phyloP scores from a whole-genome alignment of 345 rosid genomes.

The Rubroshorea leprosula region DNA sequence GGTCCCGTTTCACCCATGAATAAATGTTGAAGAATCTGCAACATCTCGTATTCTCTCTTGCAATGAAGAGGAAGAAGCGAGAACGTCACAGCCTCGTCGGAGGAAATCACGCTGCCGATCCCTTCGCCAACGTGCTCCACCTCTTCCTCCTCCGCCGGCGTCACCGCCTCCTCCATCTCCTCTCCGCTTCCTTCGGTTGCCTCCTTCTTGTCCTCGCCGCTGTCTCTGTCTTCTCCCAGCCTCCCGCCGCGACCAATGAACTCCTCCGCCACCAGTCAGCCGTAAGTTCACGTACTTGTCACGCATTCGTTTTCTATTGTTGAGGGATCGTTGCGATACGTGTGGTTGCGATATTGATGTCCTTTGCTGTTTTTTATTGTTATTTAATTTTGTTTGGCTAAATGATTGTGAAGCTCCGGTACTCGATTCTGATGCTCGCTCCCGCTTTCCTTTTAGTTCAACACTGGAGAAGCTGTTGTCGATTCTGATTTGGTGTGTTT shows the following conservation, averaged over 20 bases:
- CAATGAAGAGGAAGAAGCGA: conserved; percentile 40
- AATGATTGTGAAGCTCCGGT: background rate
- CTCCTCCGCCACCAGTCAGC: conserved; percentile 21
- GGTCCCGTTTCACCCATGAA: background rate
- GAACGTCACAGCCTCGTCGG: conserved; percentile 14
- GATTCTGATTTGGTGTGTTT: conserved; percentile 7
- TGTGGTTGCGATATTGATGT: background rate
- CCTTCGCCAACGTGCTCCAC: conserved; percentile 28
- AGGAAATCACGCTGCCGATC: conserved; percentile 15
- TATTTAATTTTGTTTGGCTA: conserved; percentile 1
- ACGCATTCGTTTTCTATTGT: background rate
- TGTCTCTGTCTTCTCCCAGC: conserved; percentile 35
- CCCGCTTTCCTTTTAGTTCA: too few species aligned
- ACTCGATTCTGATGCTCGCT: background rate
- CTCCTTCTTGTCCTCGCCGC: conserved; percentile 50
- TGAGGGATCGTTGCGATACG: background rate
- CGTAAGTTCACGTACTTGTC: conserved; percentile 13
- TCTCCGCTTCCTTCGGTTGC: conserved; percentile 53
- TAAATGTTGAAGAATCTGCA: conserved; percentile 11
- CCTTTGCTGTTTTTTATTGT: background rate
- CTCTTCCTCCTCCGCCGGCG: conserved; percentile 46
- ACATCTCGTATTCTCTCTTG: conserved; percentile 9
- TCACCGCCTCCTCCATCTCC: conserved; percentile 49
- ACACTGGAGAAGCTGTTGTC: background rate
- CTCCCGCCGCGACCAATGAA: conserved; percentile 38